Evolutionary conservation across 179 eudicot species (phyloP).

Genomic region (Actinidia chinensis): DNA sequence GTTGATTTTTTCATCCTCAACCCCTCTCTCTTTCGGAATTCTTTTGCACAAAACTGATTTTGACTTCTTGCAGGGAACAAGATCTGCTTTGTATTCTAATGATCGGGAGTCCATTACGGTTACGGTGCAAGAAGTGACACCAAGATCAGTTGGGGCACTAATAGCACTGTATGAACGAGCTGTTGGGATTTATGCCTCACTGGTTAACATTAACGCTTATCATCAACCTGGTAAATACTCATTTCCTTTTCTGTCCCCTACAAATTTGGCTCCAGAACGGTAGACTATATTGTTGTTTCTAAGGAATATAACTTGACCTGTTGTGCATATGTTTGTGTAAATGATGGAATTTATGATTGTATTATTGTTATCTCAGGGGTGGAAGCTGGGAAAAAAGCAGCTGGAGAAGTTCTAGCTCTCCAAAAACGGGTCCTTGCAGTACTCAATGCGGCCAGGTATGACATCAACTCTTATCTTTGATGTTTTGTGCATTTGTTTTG

Average conservation of each 20-base stretch:
- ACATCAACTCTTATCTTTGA: neutral
- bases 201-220: constrained; percentile 91
- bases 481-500: neutral
- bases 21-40: neutral
- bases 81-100: constrained; percentile 90
- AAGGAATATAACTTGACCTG: neutral
- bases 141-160: constrained; percentile 91
- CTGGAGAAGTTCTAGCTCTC: constrained; percentile 93
- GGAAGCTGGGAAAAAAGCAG: constrained; percentile 98
- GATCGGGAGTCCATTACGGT: constrained; percentile 89
- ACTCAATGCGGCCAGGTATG: constrained; percentile 89
- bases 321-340: too few relatives aligned
- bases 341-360: too few relatives aligned
- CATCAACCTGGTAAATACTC: constrained; percentile 86
- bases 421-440: constrained; percentile 94
- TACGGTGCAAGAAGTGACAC: constrained; percentile 97
- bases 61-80: constrained; percentile 42
- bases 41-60: neutral
- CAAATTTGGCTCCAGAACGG: constrained; percentile 25
- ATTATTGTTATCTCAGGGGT: constrained; percentile 52
- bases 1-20: constrained; percentile 32
- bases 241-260: constrained; percentile 12
- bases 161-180: constrained; percentile 96
- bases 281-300: neutral
- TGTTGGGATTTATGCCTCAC: constrained; percentile 92